Conservation (phyloP, 345 rosid genomes). For the Dipteronia dyeriana region DNA sequence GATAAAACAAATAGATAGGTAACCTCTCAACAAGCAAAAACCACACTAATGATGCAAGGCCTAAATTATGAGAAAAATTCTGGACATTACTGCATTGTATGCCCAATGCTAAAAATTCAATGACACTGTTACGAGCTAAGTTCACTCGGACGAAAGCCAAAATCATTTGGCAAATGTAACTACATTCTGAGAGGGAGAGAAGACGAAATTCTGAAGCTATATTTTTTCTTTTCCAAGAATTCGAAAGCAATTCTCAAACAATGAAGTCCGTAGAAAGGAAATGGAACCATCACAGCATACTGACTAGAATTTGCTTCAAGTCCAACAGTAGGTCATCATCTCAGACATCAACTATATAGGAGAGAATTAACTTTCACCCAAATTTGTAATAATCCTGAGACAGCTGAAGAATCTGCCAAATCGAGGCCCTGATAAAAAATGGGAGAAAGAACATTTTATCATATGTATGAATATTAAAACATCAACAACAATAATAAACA, state of each 20-base stretch:
- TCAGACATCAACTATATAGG: neutral
- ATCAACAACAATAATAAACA: neutral
- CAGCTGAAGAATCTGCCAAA: neutral
- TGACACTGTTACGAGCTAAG: neutral
- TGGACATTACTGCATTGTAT: neutral
- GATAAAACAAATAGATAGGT: too few relatives aligned
- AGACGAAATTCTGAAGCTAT: neutral
- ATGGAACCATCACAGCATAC: neutral
- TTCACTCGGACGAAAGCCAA: neutral
- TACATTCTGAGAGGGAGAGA: neutral
- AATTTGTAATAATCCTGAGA: neutral
- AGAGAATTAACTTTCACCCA: neutral
- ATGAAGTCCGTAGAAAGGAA: neutral
- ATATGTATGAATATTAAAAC: neutral
- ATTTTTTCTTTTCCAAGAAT: neutral
- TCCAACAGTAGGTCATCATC: neutral
- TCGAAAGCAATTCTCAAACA: constrained; percentile 8
- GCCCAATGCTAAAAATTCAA: neutral
- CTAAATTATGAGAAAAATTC: neutral
- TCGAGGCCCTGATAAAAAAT: neutral
- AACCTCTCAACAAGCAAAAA: neutral
- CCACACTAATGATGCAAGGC: neutral
- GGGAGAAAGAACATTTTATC: neutral
- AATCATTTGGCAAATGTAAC: neutral
- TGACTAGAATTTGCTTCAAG: neutral